These are phyloP conservation scores for Clonostachys rhizophaga DNA, from an alignment of 2,329 filamentous ascomycete species.

Conservation along the genomic window DNA sequence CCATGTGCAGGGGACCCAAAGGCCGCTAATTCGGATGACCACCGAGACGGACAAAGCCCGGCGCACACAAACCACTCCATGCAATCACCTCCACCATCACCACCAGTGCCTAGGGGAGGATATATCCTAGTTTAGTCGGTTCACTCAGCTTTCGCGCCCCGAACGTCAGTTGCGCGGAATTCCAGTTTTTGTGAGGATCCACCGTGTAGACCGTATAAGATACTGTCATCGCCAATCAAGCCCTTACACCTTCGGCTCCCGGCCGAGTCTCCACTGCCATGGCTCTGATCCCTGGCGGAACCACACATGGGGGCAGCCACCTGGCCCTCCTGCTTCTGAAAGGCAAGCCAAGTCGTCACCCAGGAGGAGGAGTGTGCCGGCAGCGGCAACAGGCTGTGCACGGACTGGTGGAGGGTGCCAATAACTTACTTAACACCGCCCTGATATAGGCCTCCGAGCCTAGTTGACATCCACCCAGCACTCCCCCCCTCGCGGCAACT, in stretches of 20 bases:
- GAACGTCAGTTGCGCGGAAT: neutral
- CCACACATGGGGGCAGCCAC: too few species aligned
- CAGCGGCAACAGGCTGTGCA: neutral
- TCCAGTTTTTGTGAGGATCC: neutral
- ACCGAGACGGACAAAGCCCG: too few species aligned
- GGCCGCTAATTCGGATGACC: too few species aligned
- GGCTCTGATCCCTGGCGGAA: neutral
- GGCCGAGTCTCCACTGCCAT: slow-evolving; percentile 5
- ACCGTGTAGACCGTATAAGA: too few species aligned
- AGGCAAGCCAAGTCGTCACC: neutral
- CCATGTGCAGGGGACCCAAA: too few species aligned
- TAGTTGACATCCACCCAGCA: neutral
- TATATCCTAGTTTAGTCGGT: neutral
- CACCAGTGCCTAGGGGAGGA: neutral
- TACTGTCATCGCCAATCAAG: neutral
- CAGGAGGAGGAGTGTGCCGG: neutral
- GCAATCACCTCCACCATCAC: neutral
- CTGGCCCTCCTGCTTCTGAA: neutral
- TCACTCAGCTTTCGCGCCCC: neutral
- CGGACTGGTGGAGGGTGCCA: neutral
- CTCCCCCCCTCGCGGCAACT: neutral
- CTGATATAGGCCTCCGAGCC: neutral
- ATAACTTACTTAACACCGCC: neutral
- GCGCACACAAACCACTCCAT: neutral
- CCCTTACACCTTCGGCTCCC: slow-evolving; percentile 4